phyloP scores from a whole-genome alignment of 106 monocot genomes.

The Allium sativum region DNA sequence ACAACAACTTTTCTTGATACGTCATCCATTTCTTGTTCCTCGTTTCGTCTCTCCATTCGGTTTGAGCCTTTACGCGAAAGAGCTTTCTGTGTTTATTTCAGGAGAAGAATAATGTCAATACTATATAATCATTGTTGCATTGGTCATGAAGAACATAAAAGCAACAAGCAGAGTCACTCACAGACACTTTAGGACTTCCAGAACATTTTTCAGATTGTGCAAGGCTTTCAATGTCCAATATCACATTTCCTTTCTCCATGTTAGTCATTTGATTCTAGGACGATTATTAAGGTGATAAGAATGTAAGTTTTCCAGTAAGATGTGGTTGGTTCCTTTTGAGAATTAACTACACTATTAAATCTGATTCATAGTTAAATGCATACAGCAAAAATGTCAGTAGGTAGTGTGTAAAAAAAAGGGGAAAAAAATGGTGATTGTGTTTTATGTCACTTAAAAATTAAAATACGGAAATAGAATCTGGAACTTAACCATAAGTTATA shows the following conservation, averaged over 20 bases:
- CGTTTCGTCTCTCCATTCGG: conserved; percentile 13
- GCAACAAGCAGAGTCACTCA: conserved; percentile 19
- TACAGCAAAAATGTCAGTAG: neutral
- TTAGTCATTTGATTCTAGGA: conserved; percentile 3
- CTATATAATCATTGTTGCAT: neutral
- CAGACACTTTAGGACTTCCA: conserved; percentile 63
- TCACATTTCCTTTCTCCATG: conserved; percentile 26
- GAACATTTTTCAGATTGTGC: conserved; percentile 43
- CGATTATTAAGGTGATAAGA: neutral
- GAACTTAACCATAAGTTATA: too few relatives aligned
- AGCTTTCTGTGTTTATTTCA: conserved; percentile 14
- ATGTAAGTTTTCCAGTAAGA: neutral
- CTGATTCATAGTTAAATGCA: neutral
- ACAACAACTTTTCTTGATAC: conserved; percentile 11
- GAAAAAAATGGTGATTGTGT: too few relatives aligned
- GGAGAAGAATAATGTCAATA: neutral
- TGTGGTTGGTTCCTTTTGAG: neutral
- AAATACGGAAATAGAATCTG: too few relatives aligned
- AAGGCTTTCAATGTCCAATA: conserved; percentile 57
- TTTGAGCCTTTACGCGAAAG: conserved; percentile 17
- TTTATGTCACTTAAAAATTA: too few relatives aligned
- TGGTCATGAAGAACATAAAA: too few relatives aligned
- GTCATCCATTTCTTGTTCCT: conserved; percentile 21
- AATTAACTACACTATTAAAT: neutral
- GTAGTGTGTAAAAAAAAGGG: neutral